A percentile compares a stretch with the other conserved stretches of the same genome.
Evolutionary conservation across 257 asterid genomes (phyloP).

Genomic region (Petrea volubilis): DNA sequence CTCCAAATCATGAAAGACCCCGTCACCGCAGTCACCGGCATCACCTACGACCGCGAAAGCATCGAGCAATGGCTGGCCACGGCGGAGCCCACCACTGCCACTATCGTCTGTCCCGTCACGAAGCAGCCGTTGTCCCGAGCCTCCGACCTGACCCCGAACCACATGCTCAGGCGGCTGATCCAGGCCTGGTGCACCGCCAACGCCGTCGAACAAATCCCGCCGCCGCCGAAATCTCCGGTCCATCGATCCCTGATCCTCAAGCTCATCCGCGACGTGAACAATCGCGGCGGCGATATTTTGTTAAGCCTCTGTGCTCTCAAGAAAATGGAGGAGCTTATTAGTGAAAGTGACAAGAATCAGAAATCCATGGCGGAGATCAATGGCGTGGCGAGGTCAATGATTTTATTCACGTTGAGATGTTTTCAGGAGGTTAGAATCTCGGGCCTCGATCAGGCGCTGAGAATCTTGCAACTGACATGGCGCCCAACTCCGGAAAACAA

Average conservation of each 20-base stretch:
- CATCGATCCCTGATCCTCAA: constrained; percentile 44
- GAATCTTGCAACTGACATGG: constrained; percentile 58
- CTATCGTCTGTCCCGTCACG: constrained; percentile 64
- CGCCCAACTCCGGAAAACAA: constrained; percentile 38
- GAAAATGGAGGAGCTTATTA: constrained; percentile 48
- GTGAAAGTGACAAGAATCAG: constrained; percentile 51
- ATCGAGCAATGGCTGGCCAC: constrained; percentile 71
- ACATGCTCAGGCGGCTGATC: constrained; percentile 77
- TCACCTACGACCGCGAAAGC: constrained; percentile 84
- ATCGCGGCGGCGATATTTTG: background rate
- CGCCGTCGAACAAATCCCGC: constrained; percentile 70
- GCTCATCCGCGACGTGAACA: constrained; percentile 49
- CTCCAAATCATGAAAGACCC: constrained; percentile 93
- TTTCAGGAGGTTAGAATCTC: constrained; percentile 29
- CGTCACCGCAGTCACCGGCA: constrained; percentile 81
- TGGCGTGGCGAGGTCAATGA: constrained; percentile 54
- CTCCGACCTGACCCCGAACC: constrained; percentile 78
- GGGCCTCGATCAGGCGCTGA: constrained; percentile 57
- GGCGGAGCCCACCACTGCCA: constrained; percentile 3
- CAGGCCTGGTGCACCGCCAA: constrained; percentile 83
- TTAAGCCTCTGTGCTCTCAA: constrained; percentile 31
- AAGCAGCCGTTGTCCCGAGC: constrained; percentile 57
- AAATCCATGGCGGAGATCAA: constrained; percentile 54
- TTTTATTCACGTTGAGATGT: constrained; percentile 36
- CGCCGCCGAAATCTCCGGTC: constrained; percentile 66